These are phyloP conservation scores for Ophiobolus disseminans DNA, from an alignment of 2,329 filamentous ascomycete genomes.

Conservation along the genomic window DNA sequence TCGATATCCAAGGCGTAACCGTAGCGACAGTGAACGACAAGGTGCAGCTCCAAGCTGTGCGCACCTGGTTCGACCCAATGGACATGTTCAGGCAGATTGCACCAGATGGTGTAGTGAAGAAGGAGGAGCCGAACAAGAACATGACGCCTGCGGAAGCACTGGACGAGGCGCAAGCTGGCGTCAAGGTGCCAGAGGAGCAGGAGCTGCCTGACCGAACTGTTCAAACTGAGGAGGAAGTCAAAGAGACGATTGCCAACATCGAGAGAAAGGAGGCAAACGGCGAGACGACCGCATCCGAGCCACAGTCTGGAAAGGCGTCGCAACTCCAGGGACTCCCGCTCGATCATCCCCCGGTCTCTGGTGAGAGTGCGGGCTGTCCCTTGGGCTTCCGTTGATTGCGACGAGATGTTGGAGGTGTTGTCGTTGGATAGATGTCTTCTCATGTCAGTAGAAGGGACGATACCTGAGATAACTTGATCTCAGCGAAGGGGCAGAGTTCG, in stretches of 20 bases:
- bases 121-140: constrained; percentile 48
- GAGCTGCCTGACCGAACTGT: constrained; percentile 19
- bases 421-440: not conserved
- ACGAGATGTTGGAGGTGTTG: not conserved
- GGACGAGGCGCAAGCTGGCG: constrained; percentile 24
- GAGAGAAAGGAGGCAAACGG: constrained; percentile 12
- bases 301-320: not conserved
- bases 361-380: constrained; percentile 12
- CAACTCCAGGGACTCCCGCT: constrained; percentile 10
- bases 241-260: constrained; percentile 12
- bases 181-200: constrained; percentile 21
- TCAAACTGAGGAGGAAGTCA: constrained; percentile 16
- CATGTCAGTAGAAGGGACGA: not conserved
- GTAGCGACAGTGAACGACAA: constrained; percentile 68
- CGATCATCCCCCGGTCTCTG: constrained; percentile 12
- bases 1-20: constrained; percentile 70
- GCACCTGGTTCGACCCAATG: constrained; percentile 71
- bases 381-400: constrained; percentile 9
- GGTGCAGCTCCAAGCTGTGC: constrained; percentile 64
- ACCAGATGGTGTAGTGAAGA: constrained; percentile 57
- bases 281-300: not conserved
- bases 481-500: not conserved
- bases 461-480: constrained; percentile 2
- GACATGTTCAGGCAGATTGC: constrained; percentile 72
- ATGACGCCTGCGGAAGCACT: constrained; percentile 39